Evolutionary conservation across 768 basidiomycete species (phyloP).

Genomic region (Thelephora ganbajun): DNA sequence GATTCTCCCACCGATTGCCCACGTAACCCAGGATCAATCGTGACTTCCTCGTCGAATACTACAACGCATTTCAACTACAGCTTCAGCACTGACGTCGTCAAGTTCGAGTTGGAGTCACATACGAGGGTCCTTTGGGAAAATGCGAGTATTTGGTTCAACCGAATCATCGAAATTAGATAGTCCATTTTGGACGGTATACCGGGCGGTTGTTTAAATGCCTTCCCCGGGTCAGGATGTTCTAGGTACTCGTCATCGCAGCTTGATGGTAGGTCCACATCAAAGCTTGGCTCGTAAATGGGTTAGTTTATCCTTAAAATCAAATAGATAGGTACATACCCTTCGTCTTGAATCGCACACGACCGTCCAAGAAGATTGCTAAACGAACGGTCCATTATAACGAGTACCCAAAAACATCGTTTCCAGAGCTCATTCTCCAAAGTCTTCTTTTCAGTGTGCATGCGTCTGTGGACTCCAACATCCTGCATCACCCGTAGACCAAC

Average conservation of each 20-base stretch:
- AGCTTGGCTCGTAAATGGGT: conserved; percentile 20
- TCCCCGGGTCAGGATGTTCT: conserved; percentile 32
- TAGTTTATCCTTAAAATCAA: not conserved
- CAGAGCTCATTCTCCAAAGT: conserved; percentile 44
- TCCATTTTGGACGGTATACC: conserved; percentile 39
- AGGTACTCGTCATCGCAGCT: conserved; percentile 63
- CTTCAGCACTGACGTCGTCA: too few relatives aligned
- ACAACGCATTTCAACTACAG: conserved; percentile 6
- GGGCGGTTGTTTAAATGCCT: conserved; percentile 46
- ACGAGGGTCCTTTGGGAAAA: conserved; percentile 35
- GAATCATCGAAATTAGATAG: conserved; percentile 41
- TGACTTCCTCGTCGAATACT: conserved; percentile 65
- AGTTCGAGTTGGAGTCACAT: conserved; percentile 2
- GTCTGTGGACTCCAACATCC: conserved; percentile 32
- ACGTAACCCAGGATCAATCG: conserved; percentile 36
- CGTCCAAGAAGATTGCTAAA: conserved; percentile 44
- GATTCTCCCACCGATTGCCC: conserved; percentile 45
- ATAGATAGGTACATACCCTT: conserved; percentile 35
- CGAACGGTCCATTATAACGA: conserved; percentile 15
- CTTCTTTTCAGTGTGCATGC: conserved; percentile 17
- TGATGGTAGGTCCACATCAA: conserved; percentile 45
- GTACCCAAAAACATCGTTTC: conserved; percentile 39
- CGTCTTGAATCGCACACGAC: conserved; percentile 52
- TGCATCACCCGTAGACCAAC: conserved; percentile 24
- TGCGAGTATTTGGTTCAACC: conserved; percentile 46